These are phyloP conservation scores for Fusarium sp. DNA, from an alignment of 2,329 filamentous ascomycete genomes.

Conservation along the genomic window DNA sequence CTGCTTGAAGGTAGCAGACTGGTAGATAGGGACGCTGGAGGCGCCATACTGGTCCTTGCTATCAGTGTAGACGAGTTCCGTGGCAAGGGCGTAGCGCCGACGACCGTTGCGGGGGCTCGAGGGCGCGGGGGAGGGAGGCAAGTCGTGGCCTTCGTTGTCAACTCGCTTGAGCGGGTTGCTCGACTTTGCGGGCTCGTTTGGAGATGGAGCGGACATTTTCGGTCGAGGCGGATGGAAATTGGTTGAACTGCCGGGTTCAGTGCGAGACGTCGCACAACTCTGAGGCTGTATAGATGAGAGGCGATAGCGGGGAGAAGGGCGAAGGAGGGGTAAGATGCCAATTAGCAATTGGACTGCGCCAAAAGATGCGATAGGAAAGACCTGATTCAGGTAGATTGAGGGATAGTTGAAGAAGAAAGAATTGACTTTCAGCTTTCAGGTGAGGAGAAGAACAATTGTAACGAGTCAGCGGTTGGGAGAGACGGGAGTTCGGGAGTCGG, in stretches of 20 bases:
- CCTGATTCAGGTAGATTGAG: slow-evolving; percentile 2
- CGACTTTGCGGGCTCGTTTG: slow-evolving; percentile 47
- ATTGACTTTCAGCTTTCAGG: slow-evolving; percentile 12
- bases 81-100: slow-evolving; percentile 89
- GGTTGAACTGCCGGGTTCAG: background rate
- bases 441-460: slow-evolving; percentile 13
- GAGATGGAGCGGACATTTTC: slow-evolving; percentile 40
- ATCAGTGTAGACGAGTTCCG: slow-evolving; percentile 96
- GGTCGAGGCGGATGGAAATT: background rate
- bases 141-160: slow-evolving; percentile 84
- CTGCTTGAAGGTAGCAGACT: slow-evolving; percentile 99
- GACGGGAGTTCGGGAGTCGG: slow-evolving; percentile 41
- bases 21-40: slow-evolving; percentile 97
- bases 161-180: slow-evolving; percentile 66
- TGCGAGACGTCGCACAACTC: slow-evolving; percentile 2
- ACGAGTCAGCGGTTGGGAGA: slow-evolving; percentile 25
- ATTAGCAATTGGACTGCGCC: background rate
- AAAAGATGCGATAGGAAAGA: background rate
- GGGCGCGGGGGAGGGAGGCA: slow-evolving; percentile 92
- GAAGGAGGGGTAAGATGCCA: slow-evolving; percentile 5
- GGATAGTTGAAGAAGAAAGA: slow-evolving; percentile 14
- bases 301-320: slow-evolving; percentile 11
- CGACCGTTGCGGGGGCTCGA: slow-evolving; percentile 88
- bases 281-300: background rate
- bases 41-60: slow-evolving; percentile 97